phyloP scores from a whole-genome alignment of 2,329 filamentous ascomycete genomes.

The Lasiodiplodia sp. region DNA sequence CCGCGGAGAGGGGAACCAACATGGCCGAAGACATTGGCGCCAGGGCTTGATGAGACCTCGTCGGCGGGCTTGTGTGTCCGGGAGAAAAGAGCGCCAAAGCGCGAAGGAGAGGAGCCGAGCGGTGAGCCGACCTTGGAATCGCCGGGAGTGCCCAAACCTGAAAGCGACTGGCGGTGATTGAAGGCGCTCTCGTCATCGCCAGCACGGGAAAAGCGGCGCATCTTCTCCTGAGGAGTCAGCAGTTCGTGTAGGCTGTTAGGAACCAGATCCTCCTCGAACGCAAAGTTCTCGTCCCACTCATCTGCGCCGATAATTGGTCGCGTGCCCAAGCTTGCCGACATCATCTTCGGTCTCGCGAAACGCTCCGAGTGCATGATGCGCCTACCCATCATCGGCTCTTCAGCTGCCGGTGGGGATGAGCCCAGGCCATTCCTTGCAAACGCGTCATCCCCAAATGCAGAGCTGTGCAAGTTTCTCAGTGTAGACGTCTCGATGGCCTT shows the following conservation, averaged over 20 bases:
- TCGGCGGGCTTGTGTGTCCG: constrained; percentile 58
- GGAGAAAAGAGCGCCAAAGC: constrained; percentile 67
- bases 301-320: constrained; percentile 52
- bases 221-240: constrained; percentile 67
- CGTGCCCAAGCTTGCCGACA: constrained; percentile 67
- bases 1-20: constrained; percentile 72
- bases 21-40: constrained; percentile 61
- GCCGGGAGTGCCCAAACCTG: constrained; percentile 56
- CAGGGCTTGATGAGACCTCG: constrained; percentile 44
- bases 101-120: constrained; percentile 66
- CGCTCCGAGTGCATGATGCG: constrained; percentile 71
- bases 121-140: constrained; percentile 59
- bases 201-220: constrained; percentile 65
- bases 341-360: constrained; percentile 63
- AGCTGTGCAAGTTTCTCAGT: constrained; percentile 68
- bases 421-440: constrained; percentile 55
- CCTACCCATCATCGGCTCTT: constrained; percentile 69
- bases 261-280: constrained; percentile 88
- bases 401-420: constrained; percentile 68
- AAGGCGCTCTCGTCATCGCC: constrained; percentile 58
- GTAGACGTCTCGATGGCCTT: constrained; percentile 68
- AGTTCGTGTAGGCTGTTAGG: constrained; percentile 73
- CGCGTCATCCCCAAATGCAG: constrained; percentile 74
- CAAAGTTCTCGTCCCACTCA: constrained; percentile 70
- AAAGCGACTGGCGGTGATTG: constrained; percentile 56